phyloP scores from a whole-genome alignment of 495 filamentous ascomycete species.

The Penicillium coprophilum region DNA sequence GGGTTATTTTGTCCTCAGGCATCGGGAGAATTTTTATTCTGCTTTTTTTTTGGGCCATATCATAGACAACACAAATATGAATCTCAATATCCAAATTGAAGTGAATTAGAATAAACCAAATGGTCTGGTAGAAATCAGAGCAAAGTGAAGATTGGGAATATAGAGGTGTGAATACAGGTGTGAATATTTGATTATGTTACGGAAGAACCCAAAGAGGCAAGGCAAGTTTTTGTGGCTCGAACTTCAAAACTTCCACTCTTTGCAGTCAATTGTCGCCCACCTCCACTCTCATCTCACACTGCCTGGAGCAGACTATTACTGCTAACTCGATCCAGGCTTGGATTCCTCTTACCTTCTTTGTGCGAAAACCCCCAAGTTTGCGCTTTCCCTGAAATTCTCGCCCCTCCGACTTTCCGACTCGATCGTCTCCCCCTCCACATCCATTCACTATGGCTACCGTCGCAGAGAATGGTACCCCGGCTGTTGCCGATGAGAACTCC shows the following conservation, averaged over 20 bases:
- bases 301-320: constrained; percentile 46
- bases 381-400: constrained; percentile 39
- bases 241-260: constrained; percentile 40
- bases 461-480: constrained; percentile 42
- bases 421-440: constrained; percentile 19
- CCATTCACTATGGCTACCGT: constrained; percentile 41
- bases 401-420: constrained; percentile 26
- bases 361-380: constrained; percentile 20
- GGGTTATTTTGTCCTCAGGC: constrained; percentile 10
- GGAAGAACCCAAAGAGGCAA: constrained; percentile 43
- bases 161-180: too few species aligned
- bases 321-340: constrained; percentile 9
- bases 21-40: constrained; percentile 10
- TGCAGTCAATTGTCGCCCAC: constrained; percentile 21
- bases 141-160: neutral
- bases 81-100: neutral
- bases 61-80: neutral
- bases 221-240: constrained; percentile 36
- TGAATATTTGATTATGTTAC: constrained; percentile 13
- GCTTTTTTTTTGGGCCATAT: neutral
- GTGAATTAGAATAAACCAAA: neutral
- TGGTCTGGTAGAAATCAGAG: neutral
- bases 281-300: constrained; percentile 27
- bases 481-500: constrained; percentile 45
- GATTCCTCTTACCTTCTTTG: constrained; percentile 4